A percentile compares a stretch with the other conserved stretches of the same genome.
These are phyloP conservation scores for Cladosporium sp. DNA, from an alignment of 2,329 filamentous ascomycete species.

Conservation along the genomic window DNA sequence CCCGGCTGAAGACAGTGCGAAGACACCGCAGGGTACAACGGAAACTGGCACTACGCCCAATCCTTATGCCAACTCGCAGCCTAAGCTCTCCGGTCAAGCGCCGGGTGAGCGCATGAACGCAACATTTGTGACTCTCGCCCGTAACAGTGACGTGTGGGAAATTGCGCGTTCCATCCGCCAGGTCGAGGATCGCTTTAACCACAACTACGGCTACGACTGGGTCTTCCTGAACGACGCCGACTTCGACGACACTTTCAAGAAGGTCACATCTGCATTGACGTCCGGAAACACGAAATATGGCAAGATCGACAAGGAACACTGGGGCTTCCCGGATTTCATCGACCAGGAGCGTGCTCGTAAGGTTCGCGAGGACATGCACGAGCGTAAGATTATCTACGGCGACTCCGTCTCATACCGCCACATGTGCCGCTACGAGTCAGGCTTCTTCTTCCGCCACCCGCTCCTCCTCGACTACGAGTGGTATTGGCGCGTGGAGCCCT, in stretches of 20 bases:
- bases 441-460: constrained; percentile 96
- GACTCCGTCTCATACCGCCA: constrained; percentile 96
- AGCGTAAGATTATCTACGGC: constrained; percentile 95
- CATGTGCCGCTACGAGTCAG: constrained; percentile 99
- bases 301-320: constrained; percentile 83
- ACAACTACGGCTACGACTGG: constrained; percentile 96
- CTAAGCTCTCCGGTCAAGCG: constrained; percentile 38
- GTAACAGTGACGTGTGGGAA: constrained; percentile 93
- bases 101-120: constrained; percentile 82
- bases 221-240: constrained; percentile 96
- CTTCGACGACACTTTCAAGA: constrained; percentile 90
- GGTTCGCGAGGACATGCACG: constrained; percentile 88
- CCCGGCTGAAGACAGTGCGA: background rate
- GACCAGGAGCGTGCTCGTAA: constrained; percentile 88
- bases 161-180: constrained; percentile 93
- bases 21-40: background rate
- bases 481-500: constrained; percentile 99
- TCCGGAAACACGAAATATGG: constrained; percentile 91
- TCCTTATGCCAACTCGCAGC: constrained; percentile 30
- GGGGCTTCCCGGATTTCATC: constrained; percentile 94
- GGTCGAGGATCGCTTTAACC: constrained; percentile 97
- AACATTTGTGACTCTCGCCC: constrained; percentile 91
- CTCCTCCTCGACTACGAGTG: constrained; percentile 96
- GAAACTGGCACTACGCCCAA: constrained; percentile 26
- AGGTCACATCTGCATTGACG: constrained; percentile 79